Conservation (phyloP, 768 basidiomycete species). For the Lentinula sp. region DNA sequence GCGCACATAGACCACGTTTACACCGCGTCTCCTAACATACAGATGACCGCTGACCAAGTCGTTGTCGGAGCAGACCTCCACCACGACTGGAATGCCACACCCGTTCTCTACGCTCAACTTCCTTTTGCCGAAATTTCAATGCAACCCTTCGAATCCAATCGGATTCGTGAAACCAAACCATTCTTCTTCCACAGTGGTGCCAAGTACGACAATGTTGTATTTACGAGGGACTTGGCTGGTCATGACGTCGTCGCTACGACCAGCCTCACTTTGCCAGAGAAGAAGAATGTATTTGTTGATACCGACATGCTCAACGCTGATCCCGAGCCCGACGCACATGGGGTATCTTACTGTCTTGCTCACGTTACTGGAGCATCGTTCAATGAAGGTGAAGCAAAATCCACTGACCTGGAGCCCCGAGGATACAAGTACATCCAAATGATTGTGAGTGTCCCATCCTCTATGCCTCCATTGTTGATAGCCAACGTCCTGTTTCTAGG, state of each 20-base stretch:
- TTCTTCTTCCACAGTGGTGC: background rate
- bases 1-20: constrained; percentile 29
- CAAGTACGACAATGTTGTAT: background rate
- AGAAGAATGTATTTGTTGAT: background rate
- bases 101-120: background rate
- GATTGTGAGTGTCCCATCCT: background rate
- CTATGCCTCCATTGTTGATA: no score
- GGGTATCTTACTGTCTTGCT: background rate
- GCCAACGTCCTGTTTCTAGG: background rate
- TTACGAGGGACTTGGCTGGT: background rate
- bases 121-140: background rate
- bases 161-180: background rate
- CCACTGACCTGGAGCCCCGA: background rate
- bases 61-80: background rate
- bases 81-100: background rate
- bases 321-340: background rate
- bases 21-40: constrained; percentile 19
- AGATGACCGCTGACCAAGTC: constrained; percentile 18
- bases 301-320: background rate
- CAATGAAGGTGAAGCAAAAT: background rate
- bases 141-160: background rate
- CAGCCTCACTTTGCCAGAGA: background rate
- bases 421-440: background rate
- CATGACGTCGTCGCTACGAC: background rate
- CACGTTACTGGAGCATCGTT: background rate